phyloP scores from a whole-genome alignment of 2,329 filamentous ascomycete species.

The Phyllosticta citriasiana region DNA sequence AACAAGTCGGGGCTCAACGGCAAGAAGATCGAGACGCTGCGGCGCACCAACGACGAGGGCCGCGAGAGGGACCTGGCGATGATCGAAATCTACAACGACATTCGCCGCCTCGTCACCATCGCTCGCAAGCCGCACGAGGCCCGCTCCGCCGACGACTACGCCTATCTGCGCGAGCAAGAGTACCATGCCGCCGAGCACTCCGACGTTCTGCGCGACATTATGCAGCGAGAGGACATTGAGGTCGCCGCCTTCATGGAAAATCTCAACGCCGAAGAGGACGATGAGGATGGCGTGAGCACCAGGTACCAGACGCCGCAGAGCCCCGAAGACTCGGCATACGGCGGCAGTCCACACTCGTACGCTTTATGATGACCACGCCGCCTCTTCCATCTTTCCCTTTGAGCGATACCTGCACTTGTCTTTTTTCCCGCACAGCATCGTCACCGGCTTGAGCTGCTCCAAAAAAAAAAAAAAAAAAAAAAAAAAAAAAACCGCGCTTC shows the following conservation, averaged over 20 bases:
- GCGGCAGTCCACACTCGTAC: background rate
- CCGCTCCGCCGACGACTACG: background rate
- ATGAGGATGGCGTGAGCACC: background rate
- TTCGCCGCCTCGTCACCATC: background rate
- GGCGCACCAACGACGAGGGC: conserved; percentile 2
- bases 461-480: background rate
- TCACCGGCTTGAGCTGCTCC: background rate
- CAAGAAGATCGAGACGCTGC: conserved; percentile 10
- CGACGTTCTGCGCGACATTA: background rate
- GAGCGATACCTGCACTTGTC: background rate
- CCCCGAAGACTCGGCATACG: background rate
- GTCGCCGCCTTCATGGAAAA: background rate
- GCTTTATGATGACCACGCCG: background rate
- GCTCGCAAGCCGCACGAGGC: background rate
- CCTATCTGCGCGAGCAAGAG: background rate
- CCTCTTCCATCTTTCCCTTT: background rate
- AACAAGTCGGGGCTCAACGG: conserved; percentile 6
- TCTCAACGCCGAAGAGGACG: background rate
- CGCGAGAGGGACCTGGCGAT: background rate
- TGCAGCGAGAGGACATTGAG: conserved; percentile 20
- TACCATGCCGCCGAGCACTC: background rate
- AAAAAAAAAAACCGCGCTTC: background rate
- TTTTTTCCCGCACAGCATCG: background rate
- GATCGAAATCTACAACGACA: background rate
- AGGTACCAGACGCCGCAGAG: conserved; percentile 3